Percentiles rank a stretch among this genome's conserved stretches.
phyloP scores from a whole-genome alignment of 164 flowering plant species.

The Chloranthus sessilifolius region DNA sequence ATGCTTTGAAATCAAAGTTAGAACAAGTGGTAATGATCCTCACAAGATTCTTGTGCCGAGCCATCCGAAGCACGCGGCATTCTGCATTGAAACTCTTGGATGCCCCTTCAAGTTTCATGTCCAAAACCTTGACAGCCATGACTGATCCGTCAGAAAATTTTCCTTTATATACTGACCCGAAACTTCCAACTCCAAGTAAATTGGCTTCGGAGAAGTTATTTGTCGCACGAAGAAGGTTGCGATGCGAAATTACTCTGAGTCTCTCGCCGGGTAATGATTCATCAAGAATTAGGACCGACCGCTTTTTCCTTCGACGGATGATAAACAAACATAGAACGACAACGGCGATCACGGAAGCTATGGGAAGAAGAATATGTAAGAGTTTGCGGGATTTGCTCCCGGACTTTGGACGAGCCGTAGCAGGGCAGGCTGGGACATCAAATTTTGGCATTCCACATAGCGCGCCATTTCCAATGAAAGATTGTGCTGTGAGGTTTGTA shows the following conservation, averaged over 20 bases:
- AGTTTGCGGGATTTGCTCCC: neutral
- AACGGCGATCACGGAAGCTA: neutral
- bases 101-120: neutral
- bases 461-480: neutral
- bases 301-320: neutral
- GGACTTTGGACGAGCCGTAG: neutral
- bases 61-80: slow-evolving; percentile 1
- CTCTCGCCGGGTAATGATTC: neutral
- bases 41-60: slow-evolving; percentile 12
- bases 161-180: slow-evolving; percentile 11
- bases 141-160: neutral
- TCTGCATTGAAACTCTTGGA: slow-evolving; percentile 11
- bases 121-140: slow-evolving; percentile 7
- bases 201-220: slow-evolving; percentile 6
- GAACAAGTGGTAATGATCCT: slow-evolving; percentile 11
- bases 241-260: neutral
- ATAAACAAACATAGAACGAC: neutral
- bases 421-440: slow-evolving; percentile 2
- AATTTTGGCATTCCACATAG: neutral
- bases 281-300: neutral
- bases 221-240: slow-evolving; percentile 6
- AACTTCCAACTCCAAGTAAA: slow-evolving; percentile 13
- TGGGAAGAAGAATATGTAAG: neutral
- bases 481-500: neutral
- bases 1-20: slow-evolving; percentile 13